Percentiles rank a stretch among this genome's conserved stretches.
Evolutionary conservation across 2,329 filamentous ascomycete species (phyloP).

Genomic region (Talaromyces sp.): DNA sequence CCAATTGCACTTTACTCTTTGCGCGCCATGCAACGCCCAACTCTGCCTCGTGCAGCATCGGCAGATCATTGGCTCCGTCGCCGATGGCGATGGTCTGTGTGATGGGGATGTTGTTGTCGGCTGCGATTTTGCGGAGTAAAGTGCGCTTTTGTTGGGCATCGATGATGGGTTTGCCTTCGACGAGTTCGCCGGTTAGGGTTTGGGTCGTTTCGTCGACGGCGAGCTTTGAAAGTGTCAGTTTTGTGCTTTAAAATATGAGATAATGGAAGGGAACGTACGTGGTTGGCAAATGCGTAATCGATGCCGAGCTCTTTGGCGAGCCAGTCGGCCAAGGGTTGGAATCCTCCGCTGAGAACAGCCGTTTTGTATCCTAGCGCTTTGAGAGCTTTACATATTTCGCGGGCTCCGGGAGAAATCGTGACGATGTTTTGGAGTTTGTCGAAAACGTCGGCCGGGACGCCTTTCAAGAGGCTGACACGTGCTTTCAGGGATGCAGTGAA

Average conservation of each 20-base stretch:
- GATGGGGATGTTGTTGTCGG: conserved; percentile 53
- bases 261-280: conserved; percentile 56
- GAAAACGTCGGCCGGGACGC: conserved; percentile 75
- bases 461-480: conserved; percentile 76
- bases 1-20: conserved; percentile 62
- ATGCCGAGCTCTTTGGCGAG: conserved; percentile 76
- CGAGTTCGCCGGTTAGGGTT: conserved; percentile 58
- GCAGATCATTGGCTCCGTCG: conserved; percentile 65
- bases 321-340: conserved; percentile 85
- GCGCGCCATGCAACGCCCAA: conserved; percentile 64
- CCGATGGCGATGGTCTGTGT: conserved; percentile 60
- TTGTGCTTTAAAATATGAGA: too few relatives aligned
- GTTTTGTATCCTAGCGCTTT: conserved; percentile 80
- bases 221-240: conserved; percentile 35
- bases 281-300: conserved; percentile 86
- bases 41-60: conserved; percentile 63
- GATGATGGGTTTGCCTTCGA: conserved; percentile 55
- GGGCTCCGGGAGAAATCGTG: conserved; percentile 77
- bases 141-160: conserved; percentile 59
- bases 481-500: conserved; percentile 81
- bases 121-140: conserved; percentile 56
- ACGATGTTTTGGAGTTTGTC: conserved; percentile 72
- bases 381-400: conserved; percentile 69
- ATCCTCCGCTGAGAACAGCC: conserved; percentile 88
- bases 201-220: conserved; percentile 48